Percentiles rank a stretch among this genome's conserved stretches.
phyloP scores from a whole-genome alignment of 1,139 yeast genomes.

The Pichia sp. region DNA sequence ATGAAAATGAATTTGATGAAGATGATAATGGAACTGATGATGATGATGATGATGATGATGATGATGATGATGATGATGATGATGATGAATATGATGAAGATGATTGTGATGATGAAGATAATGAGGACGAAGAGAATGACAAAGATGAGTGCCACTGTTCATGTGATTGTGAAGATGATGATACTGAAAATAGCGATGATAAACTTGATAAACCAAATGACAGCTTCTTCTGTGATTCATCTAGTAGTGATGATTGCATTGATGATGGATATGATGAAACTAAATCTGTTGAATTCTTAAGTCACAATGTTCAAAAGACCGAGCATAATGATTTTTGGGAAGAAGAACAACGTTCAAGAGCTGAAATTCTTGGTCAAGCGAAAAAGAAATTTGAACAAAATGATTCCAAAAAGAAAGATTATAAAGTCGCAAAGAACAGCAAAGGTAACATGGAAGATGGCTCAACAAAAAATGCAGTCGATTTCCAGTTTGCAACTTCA shows the following conservation, averaged over 20 bases:
- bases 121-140: not conserved
- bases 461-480: slow-evolving; percentile 16
- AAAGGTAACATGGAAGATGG: not conserved
- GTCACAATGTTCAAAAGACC: no score
- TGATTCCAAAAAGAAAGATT: not conserved
- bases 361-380: not conserved
- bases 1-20: not conserved
- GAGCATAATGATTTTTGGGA: slow-evolving; percentile 10
- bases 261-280: not conserved
- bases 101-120: not conserved
- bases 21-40: not conserved
- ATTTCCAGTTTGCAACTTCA: slow-evolving; percentile 23
- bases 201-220: no score
- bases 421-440: not conserved
- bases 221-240: no score
- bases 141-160: slow-evolving; percentile 2
- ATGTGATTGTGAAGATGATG: not conserved
- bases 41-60: slow-evolving; percentile 3
- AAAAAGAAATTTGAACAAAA: not conserved
- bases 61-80: slow-evolving; percentile 1
- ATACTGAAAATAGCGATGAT: not conserved
- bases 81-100: not conserved
- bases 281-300: not conserved
- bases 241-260: not conserved
- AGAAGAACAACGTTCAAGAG: slow-evolving; percentile 13